phyloP scores from a whole-genome alignment of 441 rosid species.

The Pelargonium australe region DNA sequence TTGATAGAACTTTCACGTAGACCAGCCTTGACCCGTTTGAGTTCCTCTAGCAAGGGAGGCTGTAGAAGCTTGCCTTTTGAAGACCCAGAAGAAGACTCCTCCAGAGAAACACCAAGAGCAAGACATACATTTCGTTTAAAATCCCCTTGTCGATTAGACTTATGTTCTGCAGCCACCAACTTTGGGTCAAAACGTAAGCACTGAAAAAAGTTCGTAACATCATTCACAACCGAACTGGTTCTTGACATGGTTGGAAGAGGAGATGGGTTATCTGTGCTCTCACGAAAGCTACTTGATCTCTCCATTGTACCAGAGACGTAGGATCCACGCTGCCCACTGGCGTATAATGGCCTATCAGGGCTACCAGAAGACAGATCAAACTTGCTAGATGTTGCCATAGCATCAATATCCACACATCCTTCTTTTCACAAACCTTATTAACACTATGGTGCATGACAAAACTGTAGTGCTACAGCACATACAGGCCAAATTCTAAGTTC shows the following conservation, averaged over 20 bases:
- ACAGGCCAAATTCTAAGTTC: constrained; percentile 39
- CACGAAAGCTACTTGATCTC: constrained; percentile 85
- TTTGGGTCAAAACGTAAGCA: constrained; percentile 71
- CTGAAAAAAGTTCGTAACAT: constrained; percentile 67
- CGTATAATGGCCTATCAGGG: constrained; percentile 68
- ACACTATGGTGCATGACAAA: constrained; percentile 68
- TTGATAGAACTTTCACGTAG: constrained; percentile 60
- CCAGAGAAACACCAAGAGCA: constrained; percentile 73
- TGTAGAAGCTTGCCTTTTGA: constrained; percentile 55
- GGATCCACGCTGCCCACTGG: constrained; percentile 73
- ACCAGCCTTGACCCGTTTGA: constrained; percentile 62
- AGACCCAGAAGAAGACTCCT: constrained; percentile 56
- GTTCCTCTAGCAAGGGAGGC: constrained; percentile 65
- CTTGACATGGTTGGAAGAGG: constrained; percentile 66
- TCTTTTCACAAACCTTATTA: constrained; percentile 42
- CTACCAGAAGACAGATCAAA: constrained; percentile 80
- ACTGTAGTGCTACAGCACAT: constrained; percentile 43
- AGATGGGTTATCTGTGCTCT: constrained; percentile 66
- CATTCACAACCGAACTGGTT: constrained; percentile 53
- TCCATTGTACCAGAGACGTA: constrained; percentile 67
- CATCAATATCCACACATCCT: constrained; percentile 47
- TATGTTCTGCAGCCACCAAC: constrained; percentile 67
- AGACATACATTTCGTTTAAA: constrained; percentile 55
- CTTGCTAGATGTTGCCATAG: constrained; percentile 84
- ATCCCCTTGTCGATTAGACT: constrained; percentile 71